Base-by-base conservation (phyloP, 805 yeast species). In the Candida ascalaphidarum region DNA sequence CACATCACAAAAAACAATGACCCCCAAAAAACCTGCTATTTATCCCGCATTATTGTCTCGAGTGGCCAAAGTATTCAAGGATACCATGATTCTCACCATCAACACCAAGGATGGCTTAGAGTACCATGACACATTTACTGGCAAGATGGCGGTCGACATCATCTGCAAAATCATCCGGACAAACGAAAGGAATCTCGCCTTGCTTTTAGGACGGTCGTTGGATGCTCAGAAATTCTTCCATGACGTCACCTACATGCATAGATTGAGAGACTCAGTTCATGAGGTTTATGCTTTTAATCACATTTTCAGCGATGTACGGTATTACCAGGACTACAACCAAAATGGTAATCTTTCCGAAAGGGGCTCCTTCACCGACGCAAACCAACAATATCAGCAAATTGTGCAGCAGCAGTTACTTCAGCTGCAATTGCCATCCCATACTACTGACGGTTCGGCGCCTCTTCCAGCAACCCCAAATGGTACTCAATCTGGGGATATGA, bases 191-290 rank as follows among this genome's bases (percentile, higher is more conserved):
- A 88, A 86, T 42, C 58, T 92, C 43, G 97, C 97, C 0, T 59
- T 92, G 26, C 60, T 92, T 19, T 58, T 92, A 27, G 98, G 97
- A 17, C 68, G 98, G 38, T 78, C 96, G 0, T 61, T 92, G 31
- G 97, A 92, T 56, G 94, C 96, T 1, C 97, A 92, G 44, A 83
- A 83, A 50, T 74, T 85, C 32, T 86, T 92, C 55, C 95, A 85
- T 48, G 98, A 92, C 57, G 96, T 88, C 15, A 82, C 96, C 0
- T 89, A 89, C 55, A 94, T 86, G 43, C 97, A 88, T 50, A 67
- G 96, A 27, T 64, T 92, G 30, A 68, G 98, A 39, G 98, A 92
- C 55, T 82, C 95, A 1, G 70, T 68, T 13, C 74, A 70, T 46
- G 98, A 92, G 52, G 82, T 89, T 14, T 92, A 89, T 52, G 94